Evolutionary conservation across 2,329 filamentous ascomycete species (phyloP), one percentile per base, ranked within the genome.

Genomic region (Aschersonia sp.): DNA sequence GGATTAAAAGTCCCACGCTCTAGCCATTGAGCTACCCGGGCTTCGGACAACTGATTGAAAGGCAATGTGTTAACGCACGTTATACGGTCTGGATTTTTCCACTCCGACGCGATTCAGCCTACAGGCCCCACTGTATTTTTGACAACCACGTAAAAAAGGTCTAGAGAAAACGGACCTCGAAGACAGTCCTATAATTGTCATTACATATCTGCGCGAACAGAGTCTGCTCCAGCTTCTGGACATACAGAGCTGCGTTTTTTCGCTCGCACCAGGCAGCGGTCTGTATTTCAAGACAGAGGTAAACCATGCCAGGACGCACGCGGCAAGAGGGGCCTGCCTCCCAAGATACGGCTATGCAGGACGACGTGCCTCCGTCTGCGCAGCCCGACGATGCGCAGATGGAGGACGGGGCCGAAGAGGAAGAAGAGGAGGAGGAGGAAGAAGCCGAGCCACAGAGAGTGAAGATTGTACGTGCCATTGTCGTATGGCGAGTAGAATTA

Each of bases 371-470:
- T 28, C 35, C 35, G 35, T 65, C 65, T 44, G 65, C 63, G 41
- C 64, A 66, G 55, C 55, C 58, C 30, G 59, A 62, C 43, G 66
- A 69, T 48, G 62, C 61, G 6, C 63, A 61, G 43, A 59, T 56
- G 54, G 51, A 52, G 31, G 56, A 59, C 30, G 54, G 55, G 12
- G 56, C 56, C 6, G 65, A 62, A n/a, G 65, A 65, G 4, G 64
- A 69, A 12, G 66, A 72, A 20, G 65, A 69, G 7, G 63, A 70
- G 30, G 63, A 67, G 30, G 71, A 73, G 46, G 70, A 74, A 48
- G 69, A 74, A 45, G 62, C 66, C 29, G 69, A 73, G 51, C 52
- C 62, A 3, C 78, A 80, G 64, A 69, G 78, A 55, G 78, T 85
- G 44, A 71, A 74, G 53, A 77, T 85, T 60, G 81, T 85, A 62